phyloP scores from a whole-genome alignment of 768 basidiomycete genomes.

The Brasilioporus rufonigricans region DNA sequence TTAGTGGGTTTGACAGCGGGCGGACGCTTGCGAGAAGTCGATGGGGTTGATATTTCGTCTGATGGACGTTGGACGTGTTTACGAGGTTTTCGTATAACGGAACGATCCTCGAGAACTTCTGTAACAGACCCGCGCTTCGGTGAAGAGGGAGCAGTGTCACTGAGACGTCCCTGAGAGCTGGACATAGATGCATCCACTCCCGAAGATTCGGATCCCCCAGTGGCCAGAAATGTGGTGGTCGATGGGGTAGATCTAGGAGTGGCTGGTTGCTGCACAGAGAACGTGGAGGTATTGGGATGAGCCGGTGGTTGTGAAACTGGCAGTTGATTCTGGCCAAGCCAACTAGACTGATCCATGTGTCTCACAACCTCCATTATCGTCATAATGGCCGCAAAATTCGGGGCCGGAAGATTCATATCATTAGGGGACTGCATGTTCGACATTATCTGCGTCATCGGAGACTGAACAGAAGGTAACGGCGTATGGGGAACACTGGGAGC shows the following conservation, averaged over 20 bases:
- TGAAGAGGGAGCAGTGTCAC: neutral
- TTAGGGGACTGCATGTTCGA: slow-evolving; percentile 8
- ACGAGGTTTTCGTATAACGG: slow-evolving; percentile 5
- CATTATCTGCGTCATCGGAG: slow-evolving; percentile 13
- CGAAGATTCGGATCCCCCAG: neutral
- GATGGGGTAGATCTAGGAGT: slow-evolving; percentile 2
- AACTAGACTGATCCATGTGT: slow-evolving; percentile 25
- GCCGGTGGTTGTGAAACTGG: slow-evolving; percentile 16
- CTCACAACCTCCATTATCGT: slow-evolving; percentile 33
- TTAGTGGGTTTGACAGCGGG: slow-evolving; percentile 16
- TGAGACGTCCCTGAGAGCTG: slow-evolving; percentile 2
- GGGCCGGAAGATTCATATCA: slow-evolving; percentile 13
- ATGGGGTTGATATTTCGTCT: slow-evolving; percentile 6
- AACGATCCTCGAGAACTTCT: slow-evolving; percentile 10
- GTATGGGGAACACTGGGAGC: slow-evolving; percentile 9
- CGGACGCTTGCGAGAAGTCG: slow-evolving; percentile 24
- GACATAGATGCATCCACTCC: neutral
- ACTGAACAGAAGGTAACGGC: slow-evolving; percentile 15
- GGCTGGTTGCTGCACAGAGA: slow-evolving; percentile 4
- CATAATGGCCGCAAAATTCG: slow-evolving; percentile 27
- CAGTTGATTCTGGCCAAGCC: slow-evolving; percentile 18
- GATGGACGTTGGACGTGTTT: slow-evolving; percentile 4
- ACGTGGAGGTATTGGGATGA: neutral
- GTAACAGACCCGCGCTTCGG: slow-evolving; percentile 2
- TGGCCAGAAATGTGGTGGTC: neutral